Percentiles rank a stretch among this genome's conserved stretches.
Evolutionary conservation across 2,329 filamentous ascomycete species (phyloP).

Genomic region (Fusarium sp.): DNA sequence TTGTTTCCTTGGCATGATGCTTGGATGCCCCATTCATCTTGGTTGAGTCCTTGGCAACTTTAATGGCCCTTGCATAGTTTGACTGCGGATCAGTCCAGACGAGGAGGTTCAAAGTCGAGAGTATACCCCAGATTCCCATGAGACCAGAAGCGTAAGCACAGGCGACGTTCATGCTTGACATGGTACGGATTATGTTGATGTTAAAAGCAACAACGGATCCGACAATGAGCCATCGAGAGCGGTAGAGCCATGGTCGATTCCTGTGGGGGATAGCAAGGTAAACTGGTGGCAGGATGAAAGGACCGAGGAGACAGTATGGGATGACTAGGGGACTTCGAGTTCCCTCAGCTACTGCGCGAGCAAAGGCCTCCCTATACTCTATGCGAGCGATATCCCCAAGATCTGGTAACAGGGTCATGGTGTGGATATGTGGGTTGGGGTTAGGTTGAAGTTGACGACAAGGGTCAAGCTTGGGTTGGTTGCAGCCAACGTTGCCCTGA

Average conservation of each 20-base stretch:
- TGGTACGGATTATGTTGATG: constrained; percentile 53
- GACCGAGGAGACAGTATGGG: constrained; percentile 62
- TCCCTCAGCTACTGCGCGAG: constrained; percentile 53
- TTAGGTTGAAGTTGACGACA: not conserved
- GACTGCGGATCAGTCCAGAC: constrained; percentile 68
- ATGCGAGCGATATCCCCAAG: constrained; percentile 46
- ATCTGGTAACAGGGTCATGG: constrained; percentile 15
- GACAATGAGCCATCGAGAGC: constrained; percentile 62
- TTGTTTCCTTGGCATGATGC: not conserved
- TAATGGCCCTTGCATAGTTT: constrained; percentile 65
- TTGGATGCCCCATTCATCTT: not conserved
- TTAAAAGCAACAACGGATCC: constrained; percentile 59
- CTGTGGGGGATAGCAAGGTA: constrained; percentile 70
- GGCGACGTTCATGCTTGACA: constrained; percentile 65
- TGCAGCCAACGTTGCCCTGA: not conserved
- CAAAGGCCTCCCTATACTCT: constrained; percentile 54
- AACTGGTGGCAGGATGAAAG: constrained; percentile 62
- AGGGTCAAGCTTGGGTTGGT: not conserved
- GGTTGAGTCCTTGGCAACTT: constrained; percentile 38
- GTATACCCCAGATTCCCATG: constrained; percentile 62
- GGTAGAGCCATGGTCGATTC: constrained; percentile 63
- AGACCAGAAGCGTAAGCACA: constrained; percentile 64
- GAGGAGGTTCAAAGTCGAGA: constrained; percentile 63
- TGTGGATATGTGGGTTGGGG: constrained; percentile 9
- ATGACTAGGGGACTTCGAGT: constrained; percentile 62